Base-by-base conservation (phyloP, 768 basidiomycete species). In the Coprinopsis sp. region DNA sequence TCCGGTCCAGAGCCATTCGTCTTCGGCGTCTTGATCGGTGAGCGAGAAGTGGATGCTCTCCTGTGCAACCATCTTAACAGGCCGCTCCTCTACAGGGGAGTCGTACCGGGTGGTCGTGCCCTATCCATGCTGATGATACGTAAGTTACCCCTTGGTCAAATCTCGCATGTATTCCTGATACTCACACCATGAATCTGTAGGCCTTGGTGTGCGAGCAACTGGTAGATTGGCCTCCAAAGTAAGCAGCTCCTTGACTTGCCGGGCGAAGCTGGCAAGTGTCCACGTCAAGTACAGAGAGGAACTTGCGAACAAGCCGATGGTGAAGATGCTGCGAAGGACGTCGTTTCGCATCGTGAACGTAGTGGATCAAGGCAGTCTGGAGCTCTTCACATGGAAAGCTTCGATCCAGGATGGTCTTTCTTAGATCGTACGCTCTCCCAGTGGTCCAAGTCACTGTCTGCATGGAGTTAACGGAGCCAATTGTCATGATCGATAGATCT, bases 1-100 rank as follows among this genome's bases (percentile, higher is more conserved):
- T 13, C 59, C 59, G 2, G 59, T 62, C 58, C 59, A 65, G 10
- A 63, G 41, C 64, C 64, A 65, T 46, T 65, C 64, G 1, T 52
- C 51, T 28, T 56, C 50, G 2, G 62, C 49, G 47, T 62, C 62
- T 34, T 62, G 61, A 10, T 54, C 56, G 4, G 50, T 28, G 10
- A 65, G 29, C 38, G 55, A 54, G 45, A 57, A 65, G 50, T 61
- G 64, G 10, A 56, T 57, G 41, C 59, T 62, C 46, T 65, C 64
- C 37, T 65, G 53, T 14, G 58, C 56, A 6, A 46, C 49, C 54
- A 62, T 58, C 40, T 59, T 61, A 22, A 62, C 59, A 19, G 58
- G 55, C 18, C 54, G 51, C 33, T 65, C 53, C 12, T 53, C 46
- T 3, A 58, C 50, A n/a, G n/a, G 64, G 64, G 16, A 65, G 53